phyloP scores from a whole-genome alignment of 2,329 filamentous ascomycete genomes.

The Alternaria incomplexa region DNA sequence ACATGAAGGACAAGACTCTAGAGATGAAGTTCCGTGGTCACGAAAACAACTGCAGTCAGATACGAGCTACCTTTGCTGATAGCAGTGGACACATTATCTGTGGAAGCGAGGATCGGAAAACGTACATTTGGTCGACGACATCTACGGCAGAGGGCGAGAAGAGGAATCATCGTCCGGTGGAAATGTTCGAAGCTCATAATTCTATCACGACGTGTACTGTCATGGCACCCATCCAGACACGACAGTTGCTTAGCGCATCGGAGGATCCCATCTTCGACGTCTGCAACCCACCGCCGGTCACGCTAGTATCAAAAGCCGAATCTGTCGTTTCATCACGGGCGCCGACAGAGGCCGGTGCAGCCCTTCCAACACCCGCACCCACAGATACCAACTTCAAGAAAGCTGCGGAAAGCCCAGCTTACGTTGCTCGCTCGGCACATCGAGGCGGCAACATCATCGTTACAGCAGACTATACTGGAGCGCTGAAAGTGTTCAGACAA shows the following conservation, averaged over 20 bases:
- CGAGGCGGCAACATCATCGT: constrained; percentile 87
- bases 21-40: constrained; percentile 92
- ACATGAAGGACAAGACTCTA: constrained; percentile 79
- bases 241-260: constrained; percentile 77
- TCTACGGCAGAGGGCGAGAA: constrained; percentile 65
- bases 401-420: constrained; percentile 73
- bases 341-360: constrained; percentile 51
- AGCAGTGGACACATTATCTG: constrained; percentile 86
- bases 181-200: constrained; percentile 89
- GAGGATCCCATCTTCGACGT: constrained; percentile 95
- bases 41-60: constrained; percentile 88
- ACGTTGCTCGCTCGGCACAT: constrained; percentile 77
- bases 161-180: constrained; percentile 80
- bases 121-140: constrained; percentile 88
- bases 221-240: constrained; percentile 79
- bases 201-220: constrained; percentile 88
- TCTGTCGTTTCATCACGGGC: constrained; percentile 59
- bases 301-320: constrained; percentile 76
- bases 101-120: constrained; percentile 88
- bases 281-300: constrained; percentile 92
- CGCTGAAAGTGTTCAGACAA: constrained; percentile 93
- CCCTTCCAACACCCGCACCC: constrained; percentile 40
- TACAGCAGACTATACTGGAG: constrained; percentile 84
- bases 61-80: constrained; percentile 86
- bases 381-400: constrained; percentile 44